Conservation (phyloP, 345 rosid genomes). For the Hibiscus mutabilis region DNA sequence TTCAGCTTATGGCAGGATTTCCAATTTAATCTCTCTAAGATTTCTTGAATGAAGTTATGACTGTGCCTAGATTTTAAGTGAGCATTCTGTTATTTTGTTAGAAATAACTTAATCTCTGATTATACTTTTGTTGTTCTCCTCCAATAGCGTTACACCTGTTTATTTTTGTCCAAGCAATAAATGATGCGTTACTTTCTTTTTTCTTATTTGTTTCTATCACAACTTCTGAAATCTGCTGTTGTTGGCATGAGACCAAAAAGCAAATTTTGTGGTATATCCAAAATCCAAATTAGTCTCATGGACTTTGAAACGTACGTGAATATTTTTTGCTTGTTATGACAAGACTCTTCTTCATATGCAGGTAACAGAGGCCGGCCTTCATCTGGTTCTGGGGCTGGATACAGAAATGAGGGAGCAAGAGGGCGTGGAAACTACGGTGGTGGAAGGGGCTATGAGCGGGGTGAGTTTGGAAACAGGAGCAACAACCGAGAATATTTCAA, state of each 20-base stretch:
- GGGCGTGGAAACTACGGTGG: constrained; percentile 72
- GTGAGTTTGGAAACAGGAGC: constrained; percentile 65
- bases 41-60: neutral
- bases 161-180: too few species aligned
- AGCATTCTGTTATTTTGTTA: neutral
- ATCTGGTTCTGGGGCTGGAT: constrained; percentile 50
- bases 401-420: constrained; percentile 66
- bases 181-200: neutral
- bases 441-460: constrained; percentile 53
- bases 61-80: neutral
- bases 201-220: neutral
- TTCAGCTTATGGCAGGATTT: neutral
- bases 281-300: neutral
- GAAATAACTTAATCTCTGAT: neutral
- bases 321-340: neutral
- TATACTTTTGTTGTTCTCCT: neutral
- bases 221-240: neutral
- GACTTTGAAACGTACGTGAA: neutral
- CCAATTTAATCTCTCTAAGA: neutral
- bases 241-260: neutral
- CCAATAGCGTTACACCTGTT: neutral
- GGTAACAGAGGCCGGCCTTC: constrained; percentile 58
- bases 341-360: constrained; percentile 24
- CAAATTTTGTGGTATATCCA: too few species aligned
- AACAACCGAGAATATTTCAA: constrained; percentile 33